These are phyloP conservation scores for Lithocarpus polystachyus DNA, from an alignment of 306 rosid genomes.

Conservation along the genomic window DNA sequence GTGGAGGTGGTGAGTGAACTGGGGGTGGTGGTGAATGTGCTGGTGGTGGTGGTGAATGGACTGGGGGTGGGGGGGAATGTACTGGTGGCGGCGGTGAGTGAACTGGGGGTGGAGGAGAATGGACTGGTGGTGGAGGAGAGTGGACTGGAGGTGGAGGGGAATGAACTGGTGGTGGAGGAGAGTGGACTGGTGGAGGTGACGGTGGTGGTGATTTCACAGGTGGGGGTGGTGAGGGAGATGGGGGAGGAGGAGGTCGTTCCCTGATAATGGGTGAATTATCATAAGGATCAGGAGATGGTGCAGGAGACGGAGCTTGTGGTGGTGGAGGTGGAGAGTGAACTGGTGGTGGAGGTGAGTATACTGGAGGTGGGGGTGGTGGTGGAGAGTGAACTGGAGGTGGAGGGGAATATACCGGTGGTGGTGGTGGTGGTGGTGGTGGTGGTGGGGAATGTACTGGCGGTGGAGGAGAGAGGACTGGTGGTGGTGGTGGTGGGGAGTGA, in stretches of 20 bases:
- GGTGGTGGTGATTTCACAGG: background rate
- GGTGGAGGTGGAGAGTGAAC: background rate
- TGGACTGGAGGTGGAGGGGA: background rate
- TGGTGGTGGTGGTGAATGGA: background rate
- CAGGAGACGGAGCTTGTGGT: background rate
- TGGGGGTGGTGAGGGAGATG: background rate
- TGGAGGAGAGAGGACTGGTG: background rate
- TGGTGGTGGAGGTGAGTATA: background rate
- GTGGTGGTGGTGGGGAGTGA: background rate
- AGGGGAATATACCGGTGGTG: background rate
- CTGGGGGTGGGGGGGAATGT: fast-evolving
- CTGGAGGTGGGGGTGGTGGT: background rate
- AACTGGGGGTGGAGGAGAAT: fast-evolving
- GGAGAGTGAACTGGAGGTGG: background rate
- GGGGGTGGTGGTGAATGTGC: background rate
- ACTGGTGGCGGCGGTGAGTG: no score
- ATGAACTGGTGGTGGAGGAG: background rate
- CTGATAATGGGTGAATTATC: no score
- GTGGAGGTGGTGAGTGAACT: fast-evolving
- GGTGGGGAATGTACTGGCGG: background rate
- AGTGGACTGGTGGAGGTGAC: background rate
- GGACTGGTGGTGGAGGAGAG: background rate
- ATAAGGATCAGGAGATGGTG: background rate
- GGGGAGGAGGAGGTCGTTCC: background rate
- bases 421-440: background rate